Evolutionary conservation across 768 basidiomycete species (phyloP).

Genomic region (Mycena latifolia): DNA sequence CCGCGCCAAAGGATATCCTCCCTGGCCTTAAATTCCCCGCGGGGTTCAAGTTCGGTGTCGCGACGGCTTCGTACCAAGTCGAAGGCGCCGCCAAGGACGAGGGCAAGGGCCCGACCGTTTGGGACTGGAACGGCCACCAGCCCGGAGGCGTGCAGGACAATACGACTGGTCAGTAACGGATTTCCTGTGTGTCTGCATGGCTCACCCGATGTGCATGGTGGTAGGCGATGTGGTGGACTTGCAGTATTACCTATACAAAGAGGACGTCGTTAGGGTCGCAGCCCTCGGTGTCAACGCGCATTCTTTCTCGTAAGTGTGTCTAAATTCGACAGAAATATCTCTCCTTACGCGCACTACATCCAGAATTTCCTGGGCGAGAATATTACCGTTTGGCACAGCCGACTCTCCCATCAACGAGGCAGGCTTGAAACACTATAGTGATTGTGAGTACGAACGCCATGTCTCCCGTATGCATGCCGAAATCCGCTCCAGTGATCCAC

Average conservation of each 20-base stretch:
- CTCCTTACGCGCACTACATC: background rate
- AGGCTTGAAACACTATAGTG: conserved; percentile 59
- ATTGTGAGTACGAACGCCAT: conserved; percentile 52
- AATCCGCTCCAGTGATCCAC: conserved; percentile 61
- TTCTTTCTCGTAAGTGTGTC: conserved; percentile 59
- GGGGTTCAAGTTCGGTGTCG: conserved; percentile 64
- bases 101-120: conserved; percentile 60
- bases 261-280: conserved; percentile 62
- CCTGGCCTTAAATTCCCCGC: conserved; percentile 59
- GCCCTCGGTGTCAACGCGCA: conserved; percentile 65
- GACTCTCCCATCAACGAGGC: conserved; percentile 63
- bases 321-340: background rate
- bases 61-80: conserved; percentile 66
- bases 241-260: conserved; percentile 66
- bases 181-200: too few species aligned
- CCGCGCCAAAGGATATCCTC: conserved; percentile 56
- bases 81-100: conserved; percentile 65
- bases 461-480: too few species aligned
- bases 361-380: conserved; percentile 65
- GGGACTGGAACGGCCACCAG: conserved; percentile 64
- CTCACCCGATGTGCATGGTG: background rate
- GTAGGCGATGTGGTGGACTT: conserved; percentile 61
- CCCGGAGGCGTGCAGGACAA: conserved; percentile 56
- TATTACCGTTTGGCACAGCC: conserved; percentile 62
- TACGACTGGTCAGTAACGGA: conserved; percentile 62